Base-by-base conservation (phyloP, 495 filamentous ascomycete genomes). In the Glonium stellatum region DNA sequence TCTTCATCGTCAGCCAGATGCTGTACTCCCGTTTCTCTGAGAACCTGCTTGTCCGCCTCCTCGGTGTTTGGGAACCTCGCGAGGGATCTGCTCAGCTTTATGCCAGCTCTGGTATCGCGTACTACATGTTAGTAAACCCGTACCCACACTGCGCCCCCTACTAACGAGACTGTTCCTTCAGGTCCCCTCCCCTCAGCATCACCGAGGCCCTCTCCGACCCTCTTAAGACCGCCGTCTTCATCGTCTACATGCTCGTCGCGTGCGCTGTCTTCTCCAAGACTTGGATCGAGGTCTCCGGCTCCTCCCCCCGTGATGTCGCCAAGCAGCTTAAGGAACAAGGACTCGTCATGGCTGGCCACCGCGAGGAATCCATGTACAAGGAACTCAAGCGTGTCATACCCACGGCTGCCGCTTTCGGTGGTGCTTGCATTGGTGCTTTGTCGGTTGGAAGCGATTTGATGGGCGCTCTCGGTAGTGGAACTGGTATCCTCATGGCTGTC, bases 341-440 rank as follows among this genome's bases (percentile, higher is more conserved):
- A 69, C 85, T 99, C 52, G 91, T 97, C 68, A 99, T 99, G 95
- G 93, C 95, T 68, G 95, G 95, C 63, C 95, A 99, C 78, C 86
- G 95, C 77, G 95, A 99, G 77, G 91, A 97, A 82, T 95, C 89
- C 82, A 97, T 97, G 95, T 99, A 99, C 84, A 95, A 93, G 83
- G 95, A 99, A 73, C 82, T 99, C 57, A 99, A 99, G 87, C 85
- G 95, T 67, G 90, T 99, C 67, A 99, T 99, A 61, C 95, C 95
- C 59, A 96, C 92, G 47, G 95, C 95, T 56, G 95, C 95, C 63
- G 93, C 95, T 60, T 99, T 99, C 68, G 95, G 95, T 76, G 95
- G 95, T 79, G 95, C 95, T 61, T 97, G 92, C 81, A 99, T 99
- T 82, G 95, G 95, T 76, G 95, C 88, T 67, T 83, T 99, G 37